These are phyloP conservation scores for Heteromeles arbutifolia DNA, from an alignment of 306 rosid species.

Conservation along the genomic window DNA sequence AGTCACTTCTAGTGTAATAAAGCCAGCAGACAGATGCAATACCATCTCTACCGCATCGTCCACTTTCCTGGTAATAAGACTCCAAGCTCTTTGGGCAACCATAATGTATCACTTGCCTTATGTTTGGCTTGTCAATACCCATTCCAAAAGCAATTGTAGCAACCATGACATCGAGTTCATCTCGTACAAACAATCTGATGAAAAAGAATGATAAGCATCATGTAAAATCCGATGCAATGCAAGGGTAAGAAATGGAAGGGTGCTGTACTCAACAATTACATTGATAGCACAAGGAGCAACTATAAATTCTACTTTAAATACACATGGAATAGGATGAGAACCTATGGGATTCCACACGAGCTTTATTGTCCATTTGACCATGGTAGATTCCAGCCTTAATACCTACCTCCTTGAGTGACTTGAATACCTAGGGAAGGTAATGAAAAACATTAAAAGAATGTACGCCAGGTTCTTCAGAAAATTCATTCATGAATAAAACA, in stretches of 20 bases:
- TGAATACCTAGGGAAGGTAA: conserved; percentile 47
- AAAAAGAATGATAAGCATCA: conserved; percentile 17
- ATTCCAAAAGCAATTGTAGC: conserved; percentile 95
- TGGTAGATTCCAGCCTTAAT: conserved; percentile 69
- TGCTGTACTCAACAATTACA: conserved; percentile 9
- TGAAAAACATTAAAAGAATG: neutral
- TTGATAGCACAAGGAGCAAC: conserved; percentile 9
- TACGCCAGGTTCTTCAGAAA: conserved; percentile 9
- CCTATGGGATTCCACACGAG: conserved; percentile 91
- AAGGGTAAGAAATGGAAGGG: conserved; percentile 3
- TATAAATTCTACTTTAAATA: conserved; percentile 16
- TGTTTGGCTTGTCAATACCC: conserved; percentile 94
- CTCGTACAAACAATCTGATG: conserved; percentile 70
- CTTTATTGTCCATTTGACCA: conserved; percentile 63
- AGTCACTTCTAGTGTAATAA: conserved; percentile 82
- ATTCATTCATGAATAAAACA: conserved; percentile 1
- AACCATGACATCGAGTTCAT: conserved; percentile 78
- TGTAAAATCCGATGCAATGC: neutral
- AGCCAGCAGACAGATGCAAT: conserved; percentile 90
- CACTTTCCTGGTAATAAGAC: conserved; percentile 92
- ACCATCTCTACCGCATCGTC: conserved; percentile 94
- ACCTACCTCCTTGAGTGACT: conserved; percentile 57
- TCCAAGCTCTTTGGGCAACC: conserved; percentile 92
- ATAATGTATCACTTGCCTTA: conserved; percentile 85
- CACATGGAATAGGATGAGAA: conserved; percentile 23